phyloP scores from a whole-genome alignment of 176 grass and related monocot genomes.

The Thalia dealbata region DNA sequence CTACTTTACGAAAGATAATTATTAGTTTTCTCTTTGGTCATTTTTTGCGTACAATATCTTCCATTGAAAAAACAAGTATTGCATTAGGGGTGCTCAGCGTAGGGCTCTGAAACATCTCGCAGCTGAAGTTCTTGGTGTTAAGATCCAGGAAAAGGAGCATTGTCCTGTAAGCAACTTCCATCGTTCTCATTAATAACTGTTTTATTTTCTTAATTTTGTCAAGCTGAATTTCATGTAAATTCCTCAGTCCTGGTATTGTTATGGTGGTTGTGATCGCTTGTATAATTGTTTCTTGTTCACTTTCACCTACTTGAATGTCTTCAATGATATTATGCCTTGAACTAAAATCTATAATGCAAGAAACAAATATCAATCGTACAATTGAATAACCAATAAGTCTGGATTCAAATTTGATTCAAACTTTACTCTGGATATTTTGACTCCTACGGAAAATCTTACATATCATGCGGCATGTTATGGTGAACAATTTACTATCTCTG shows the following conservation, averaged over 20 bases:
- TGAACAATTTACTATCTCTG: neutral
- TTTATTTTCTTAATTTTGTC: neutral
- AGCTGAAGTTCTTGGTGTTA: conserved; percentile 74
- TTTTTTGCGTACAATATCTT: conserved; percentile 3
- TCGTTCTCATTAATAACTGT: conserved; percentile 5
- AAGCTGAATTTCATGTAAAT: neutral
- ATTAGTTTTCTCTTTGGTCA: conserved; percentile 9
- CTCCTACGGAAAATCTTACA: neutral
- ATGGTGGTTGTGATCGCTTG: no score
- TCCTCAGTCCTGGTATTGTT: no score
- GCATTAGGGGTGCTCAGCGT: conserved; percentile 39
- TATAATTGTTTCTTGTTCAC: neutral
- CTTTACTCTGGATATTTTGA: neutral
- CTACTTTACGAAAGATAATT: neutral
- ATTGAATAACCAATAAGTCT: neutral
- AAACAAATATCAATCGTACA: neutral
- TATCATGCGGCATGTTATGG: neutral
- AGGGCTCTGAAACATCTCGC: conserved; percentile 81
- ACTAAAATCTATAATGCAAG: neutral
- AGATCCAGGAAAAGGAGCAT: conserved; percentile 70
- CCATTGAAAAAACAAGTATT: conserved; percentile 21
- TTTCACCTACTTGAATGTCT: neutral
- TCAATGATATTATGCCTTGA: neutral
- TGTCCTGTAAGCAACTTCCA: conserved; percentile 50
- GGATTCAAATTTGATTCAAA: neutral